Evolutionary conservation across 148 eudicot species (phyloP).

Genomic region (Pharnaceum exiguum): DNA sequence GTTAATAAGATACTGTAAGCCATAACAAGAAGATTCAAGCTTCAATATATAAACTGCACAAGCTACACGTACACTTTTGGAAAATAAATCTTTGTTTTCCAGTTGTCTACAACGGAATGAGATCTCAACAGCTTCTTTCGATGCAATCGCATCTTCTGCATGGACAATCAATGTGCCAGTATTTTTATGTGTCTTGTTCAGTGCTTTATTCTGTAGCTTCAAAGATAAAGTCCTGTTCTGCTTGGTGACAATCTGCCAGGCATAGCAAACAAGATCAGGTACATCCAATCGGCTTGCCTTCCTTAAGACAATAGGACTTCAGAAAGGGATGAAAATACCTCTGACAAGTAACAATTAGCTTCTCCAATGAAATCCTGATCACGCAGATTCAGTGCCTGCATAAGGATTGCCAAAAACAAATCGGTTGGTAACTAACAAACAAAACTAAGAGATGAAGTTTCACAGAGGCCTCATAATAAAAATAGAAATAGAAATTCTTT

Average conservation of each 20-base stretch:
- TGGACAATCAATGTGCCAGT: conserved; percentile 58
- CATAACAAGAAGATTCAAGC: conserved; percentile 10
- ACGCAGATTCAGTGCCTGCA: conserved; percentile 60
- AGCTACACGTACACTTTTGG: conserved; percentile 86
- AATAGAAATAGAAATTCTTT: not conserved
- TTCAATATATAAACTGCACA: conserved; percentile 10
- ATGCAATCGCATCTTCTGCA: conserved; percentile 78
- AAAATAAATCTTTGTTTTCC: conserved; percentile 83
- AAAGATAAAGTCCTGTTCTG: conserved; percentile 50
- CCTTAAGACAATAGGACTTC: not conserved
- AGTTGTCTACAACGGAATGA: conserved; percentile 77
- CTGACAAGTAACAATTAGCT: conserved; percentile 71
- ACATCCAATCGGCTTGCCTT: not conserved
- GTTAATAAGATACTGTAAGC: conserved; percentile 7
- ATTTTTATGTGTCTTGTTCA: conserved; percentile 26
- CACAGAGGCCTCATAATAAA: not conserved
- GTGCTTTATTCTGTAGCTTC: conserved; percentile 44
- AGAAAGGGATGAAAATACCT: conserved; percentile 34
- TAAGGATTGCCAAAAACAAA: not conserved
- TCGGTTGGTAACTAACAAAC: not conserved
- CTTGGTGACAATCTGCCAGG: conserved; percentile 77
- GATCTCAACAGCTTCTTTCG: conserved; percentile 75
- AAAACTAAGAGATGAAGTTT: not conserved
- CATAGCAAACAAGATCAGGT: conserved; percentile 3
- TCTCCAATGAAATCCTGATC: conserved; percentile 93